These are phyloP conservation scores for Chlamydomonas sp. DNA, from an alignment of 139 green algal genomes.

Conservation along the genomic window DNA sequence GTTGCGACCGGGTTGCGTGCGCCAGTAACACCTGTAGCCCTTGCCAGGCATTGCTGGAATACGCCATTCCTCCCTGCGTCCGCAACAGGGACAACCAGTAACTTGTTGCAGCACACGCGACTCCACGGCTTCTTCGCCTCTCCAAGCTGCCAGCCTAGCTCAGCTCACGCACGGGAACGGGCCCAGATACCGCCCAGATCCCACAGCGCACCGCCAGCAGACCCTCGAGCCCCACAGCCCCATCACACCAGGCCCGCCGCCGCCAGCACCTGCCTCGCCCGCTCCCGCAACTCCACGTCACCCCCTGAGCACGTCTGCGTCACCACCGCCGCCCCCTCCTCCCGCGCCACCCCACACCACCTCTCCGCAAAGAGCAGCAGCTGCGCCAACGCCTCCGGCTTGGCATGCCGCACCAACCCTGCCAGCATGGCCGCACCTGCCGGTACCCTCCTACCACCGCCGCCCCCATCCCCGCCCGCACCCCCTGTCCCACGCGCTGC, in stretches of 20 bases:
- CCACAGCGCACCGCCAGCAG: no score
- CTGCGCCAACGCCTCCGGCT: constrained; percentile 25
- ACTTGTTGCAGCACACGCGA: no score
- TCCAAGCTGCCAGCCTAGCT: no score
- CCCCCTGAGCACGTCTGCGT: constrained; percentile 28
- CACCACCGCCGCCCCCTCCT: constrained; percentile 27
- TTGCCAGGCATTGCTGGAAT: no score
- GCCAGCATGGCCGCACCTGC: constrained; percentile 8
- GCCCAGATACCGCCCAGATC: no score
- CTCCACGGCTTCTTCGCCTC: no score
- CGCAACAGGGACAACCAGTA: no score
- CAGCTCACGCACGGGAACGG: no score
- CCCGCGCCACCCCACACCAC: constrained; percentile 12
- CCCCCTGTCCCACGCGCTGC: neutral
- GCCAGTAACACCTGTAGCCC: no score
- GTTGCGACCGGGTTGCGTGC: no score
- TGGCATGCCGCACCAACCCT: constrained; percentile 29
- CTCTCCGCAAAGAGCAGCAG: constrained; percentile 14
- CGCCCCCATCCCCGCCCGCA: neutral
- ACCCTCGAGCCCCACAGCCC: neutral
- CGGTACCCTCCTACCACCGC: neutral
- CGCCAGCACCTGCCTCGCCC: constrained; percentile 35
- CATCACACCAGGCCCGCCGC: constrained; percentile 11
- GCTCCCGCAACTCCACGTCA: constrained; percentile 37
- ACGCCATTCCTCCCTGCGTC: no score